A percentile compares a stretch with the other conserved stretches of the same genome.
Evolutionary conservation across 2,329 filamentous ascomycete species (phyloP).

Genomic region (Emmonsia crescens): DNA sequence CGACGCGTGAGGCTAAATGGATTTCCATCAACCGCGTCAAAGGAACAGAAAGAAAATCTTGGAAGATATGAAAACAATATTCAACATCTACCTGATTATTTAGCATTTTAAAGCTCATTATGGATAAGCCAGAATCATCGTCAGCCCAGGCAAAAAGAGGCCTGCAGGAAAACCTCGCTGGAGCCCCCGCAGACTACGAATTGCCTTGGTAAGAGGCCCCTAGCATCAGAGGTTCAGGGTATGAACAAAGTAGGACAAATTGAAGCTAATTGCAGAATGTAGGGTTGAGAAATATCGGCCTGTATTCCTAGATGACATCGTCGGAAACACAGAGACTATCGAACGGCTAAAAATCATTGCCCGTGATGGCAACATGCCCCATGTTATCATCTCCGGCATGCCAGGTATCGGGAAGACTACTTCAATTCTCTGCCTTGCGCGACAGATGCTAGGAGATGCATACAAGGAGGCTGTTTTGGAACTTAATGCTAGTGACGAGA

Average conservation of each 20-base stretch:
- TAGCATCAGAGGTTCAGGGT: too few species aligned
- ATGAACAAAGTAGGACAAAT: not conserved
- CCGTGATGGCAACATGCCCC: slow-evolving; percentile 97
- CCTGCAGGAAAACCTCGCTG: slow-evolving; percentile 29
- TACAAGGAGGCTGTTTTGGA: slow-evolving; percentile 98
- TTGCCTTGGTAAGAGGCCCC: slow-evolving; percentile 34
- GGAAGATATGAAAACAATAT: too few species aligned
- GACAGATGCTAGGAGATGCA: slow-evolving; percentile 78
- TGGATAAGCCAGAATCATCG: slow-evolving; percentile 40
- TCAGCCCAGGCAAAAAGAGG: slow-evolving; percentile 33
- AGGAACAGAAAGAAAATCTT: not conserved
- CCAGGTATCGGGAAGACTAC: slow-evolving; percentile 98
- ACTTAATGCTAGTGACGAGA: slow-evolving; percentile 90
- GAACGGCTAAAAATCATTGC: slow-evolving; percentile 97
- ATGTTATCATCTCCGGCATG: slow-evolving; percentile 99
- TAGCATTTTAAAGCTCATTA: slow-evolving; percentile 13
- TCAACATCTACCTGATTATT: not conserved
- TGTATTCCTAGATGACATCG: slow-evolving; percentile 88
- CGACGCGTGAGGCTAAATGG: slow-evolving; percentile 2
- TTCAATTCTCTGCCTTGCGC: slow-evolving; percentile 81
- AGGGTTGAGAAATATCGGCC: slow-evolving; percentile 99
- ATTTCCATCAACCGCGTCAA: not conserved
- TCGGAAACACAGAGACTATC: slow-evolving; percentile 95
- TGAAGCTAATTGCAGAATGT: not conserved
- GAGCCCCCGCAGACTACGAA: slow-evolving; percentile 36